These are phyloP conservation scores for Zasmidium angulare DNA, from an alignment of 2,329 filamentous ascomycete species.

Conservation along the genomic window DNA sequence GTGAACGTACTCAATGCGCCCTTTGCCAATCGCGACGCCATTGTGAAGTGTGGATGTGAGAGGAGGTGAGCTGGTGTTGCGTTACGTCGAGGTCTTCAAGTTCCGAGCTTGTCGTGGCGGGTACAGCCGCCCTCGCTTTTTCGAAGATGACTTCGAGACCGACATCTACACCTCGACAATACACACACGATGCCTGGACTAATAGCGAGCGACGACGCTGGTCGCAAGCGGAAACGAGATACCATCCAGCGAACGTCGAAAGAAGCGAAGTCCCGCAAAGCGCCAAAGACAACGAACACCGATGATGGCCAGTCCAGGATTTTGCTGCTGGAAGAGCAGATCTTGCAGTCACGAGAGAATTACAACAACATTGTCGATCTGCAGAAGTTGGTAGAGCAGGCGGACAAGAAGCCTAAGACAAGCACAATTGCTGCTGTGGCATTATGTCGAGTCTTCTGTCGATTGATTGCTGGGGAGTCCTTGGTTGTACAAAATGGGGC, in stretches of 20 bases:
- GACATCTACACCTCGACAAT: neutral
- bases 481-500: slow-evolving; percentile 65
- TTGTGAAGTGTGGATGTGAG: slow-evolving; percentile 58
- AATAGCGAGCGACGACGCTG: slow-evolving; percentile 26
- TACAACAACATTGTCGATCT: slow-evolving; percentile 86
- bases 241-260: slow-evolving; percentile 19
- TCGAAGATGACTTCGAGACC: neutral
- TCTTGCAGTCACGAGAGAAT: slow-evolving; percentile 81
- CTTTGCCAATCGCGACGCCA: slow-evolving; percentile 97
- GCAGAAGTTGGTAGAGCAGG: slow-evolving; percentile 54
- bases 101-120: slow-evolving; percentile 2
- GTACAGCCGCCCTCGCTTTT: slow-evolving; percentile 4
- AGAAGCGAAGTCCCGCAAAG: slow-evolving; percentile 35
- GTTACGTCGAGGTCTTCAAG: slow-evolving; percentile 36
- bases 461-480: slow-evolving; percentile 71
- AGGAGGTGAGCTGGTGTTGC: slow-evolving; percentile 41
- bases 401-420: slow-evolving; percentile 55
- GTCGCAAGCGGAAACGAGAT: slow-evolving; percentile 47
- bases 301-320: slow-evolving; percentile 61
- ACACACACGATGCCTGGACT: slow-evolving; percentile 38
- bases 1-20: slow-evolving; percentile 81
- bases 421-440: slow-evolving; percentile 67
- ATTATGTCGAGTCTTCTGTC: slow-evolving; percentile 81
- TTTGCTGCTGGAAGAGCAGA: slow-evolving; percentile 72
- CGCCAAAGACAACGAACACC: slow-evolving; percentile 32